Evolutionary conservation across 768 basidiomycete genomes (phyloP), one percentile per base, ranked within the genome.

Genomic region (Agrocybe chaxingu): DNA sequence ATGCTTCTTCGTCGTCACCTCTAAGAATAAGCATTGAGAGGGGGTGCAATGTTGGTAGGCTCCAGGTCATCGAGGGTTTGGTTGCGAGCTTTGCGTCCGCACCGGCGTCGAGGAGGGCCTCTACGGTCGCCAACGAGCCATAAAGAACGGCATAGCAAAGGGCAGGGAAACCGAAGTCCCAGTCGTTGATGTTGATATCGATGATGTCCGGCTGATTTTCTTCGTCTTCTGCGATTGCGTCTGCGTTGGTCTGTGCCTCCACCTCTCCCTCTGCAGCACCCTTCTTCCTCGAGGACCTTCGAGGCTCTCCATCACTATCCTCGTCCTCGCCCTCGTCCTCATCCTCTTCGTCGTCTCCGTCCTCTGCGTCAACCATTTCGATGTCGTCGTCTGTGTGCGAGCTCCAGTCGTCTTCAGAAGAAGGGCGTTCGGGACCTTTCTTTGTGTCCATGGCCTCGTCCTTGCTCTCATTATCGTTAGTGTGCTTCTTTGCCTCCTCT

Each of bases 91-190:
- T 72, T 13, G 66, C 66, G 55, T 82, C 75, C 0, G 81, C 78
- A 1, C 78, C 80, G 0, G 67, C 73, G 5, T 59, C 62, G 40
- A 84, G 57, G 10, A 84, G 73, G 1, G 64, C 63, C 8, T 81
- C 76, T 2, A 84, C 62, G 29, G 74, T 70, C 2, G 62, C 59
- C 1, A 74, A 50, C 1, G 77, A 77, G 1, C 71, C 78, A 18
- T 68, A 77, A 4, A 81, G 59, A 38, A 79, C 72, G 3, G 76
- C 82, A 57, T 79, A 79, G 24, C 66, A 66, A 24, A 84, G 68
- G 2, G 84, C 73, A 1, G 77, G 73, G 52, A 80, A 75, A 3
- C 72, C 70, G 48, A 77, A 73, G 58, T 84, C 83, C 83, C 82
- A 86, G 59, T 84, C 82, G 0, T 70, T 47, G 1, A 69, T 66